phyloP scores from a whole-genome alignment of 164 flowering plant genomes.

The Saururus chinensis region DNA sequence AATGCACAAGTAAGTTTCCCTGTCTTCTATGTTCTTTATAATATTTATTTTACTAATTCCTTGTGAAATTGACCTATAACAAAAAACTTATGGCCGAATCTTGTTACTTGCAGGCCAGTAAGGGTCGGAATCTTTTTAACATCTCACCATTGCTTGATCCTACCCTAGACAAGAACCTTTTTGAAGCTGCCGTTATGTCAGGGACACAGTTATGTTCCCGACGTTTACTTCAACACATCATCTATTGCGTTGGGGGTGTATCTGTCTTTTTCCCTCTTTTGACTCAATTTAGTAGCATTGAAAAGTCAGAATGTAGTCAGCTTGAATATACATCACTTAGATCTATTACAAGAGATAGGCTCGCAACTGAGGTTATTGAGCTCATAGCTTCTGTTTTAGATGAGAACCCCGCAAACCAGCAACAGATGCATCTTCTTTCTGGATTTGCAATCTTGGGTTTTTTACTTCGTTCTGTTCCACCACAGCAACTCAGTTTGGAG shows the following conservation, averaged over 20 bases:
- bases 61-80: not conserved
- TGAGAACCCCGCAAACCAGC: conserved; percentile 88
- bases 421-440: conserved; percentile 93
- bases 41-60: not conserved
- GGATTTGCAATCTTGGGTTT: conserved; percentile 86
- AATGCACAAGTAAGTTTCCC: conserved; percentile 74
- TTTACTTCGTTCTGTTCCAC: conserved; percentile 74
- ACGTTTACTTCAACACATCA: conserved; percentile 78
- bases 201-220: conserved; percentile 92
- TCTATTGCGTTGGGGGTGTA: conserved; percentile 99
- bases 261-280: conserved; percentile 95
- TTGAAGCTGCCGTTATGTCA: conserved; percentile 57
- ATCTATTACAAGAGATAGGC: conserved; percentile 56
- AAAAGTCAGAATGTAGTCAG: conserved; percentile 31
- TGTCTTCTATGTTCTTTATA: not conserved
- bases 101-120: conserved; percentile 69
- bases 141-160: conserved; percentile 62
- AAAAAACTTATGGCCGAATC: no score
- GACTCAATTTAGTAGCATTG: conserved; percentile 54
- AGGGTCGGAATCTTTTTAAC: conserved; percentile 63
- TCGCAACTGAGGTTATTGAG: conserved; percentile 77
- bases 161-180: conserved; percentile 39
- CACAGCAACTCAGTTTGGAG: conserved; percentile 77
- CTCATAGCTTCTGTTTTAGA: conserved; percentile 86
- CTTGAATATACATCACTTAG: conserved; percentile 27